A percentile compares a stretch with the other conserved stretches of the same genome.
Conservation (phyloP, 176 grass and related monocot genomes). For the Oryza coarctata region DNA sequence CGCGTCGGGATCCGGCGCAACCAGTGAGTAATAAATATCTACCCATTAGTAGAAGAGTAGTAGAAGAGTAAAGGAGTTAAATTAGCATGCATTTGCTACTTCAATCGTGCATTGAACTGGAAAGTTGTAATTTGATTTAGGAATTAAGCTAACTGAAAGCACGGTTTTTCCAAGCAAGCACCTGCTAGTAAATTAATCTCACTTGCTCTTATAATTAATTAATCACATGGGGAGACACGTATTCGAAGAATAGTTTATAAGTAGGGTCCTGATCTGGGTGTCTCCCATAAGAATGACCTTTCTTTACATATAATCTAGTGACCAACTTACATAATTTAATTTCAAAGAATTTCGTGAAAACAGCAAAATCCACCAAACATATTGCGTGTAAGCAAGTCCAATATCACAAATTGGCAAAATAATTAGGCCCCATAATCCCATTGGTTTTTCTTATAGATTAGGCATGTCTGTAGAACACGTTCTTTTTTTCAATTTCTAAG, state of each 20-base stretch:
- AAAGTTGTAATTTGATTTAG: background rate
- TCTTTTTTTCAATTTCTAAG: background rate
- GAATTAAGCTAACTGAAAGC: background rate
- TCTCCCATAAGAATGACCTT: background rate
- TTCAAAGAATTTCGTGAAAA: background rate
- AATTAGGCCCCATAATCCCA: background rate
- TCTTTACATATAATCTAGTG: background rate
- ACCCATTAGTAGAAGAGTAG: too few relatives aligned
- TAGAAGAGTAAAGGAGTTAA: too few relatives aligned
- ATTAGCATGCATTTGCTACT: background rate
- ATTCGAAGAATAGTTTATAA: background rate
- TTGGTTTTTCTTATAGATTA: background rate
- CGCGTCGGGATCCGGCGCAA: too few relatives aligned
- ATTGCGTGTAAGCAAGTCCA: background rate
- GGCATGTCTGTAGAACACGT: background rate
- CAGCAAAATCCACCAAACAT: background rate
- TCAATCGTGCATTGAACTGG: background rate
- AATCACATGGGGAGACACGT: background rate
- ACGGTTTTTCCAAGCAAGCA: background rate
- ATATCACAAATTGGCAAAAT: background rate
- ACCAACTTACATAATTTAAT: background rate
- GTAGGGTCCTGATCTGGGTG: background rate
- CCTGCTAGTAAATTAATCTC: background rate
- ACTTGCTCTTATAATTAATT: background rate
- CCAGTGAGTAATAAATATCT: too few relatives aligned